Conservation (phyloP, 192 early-diverging fungal species). For the Podila clonocystis region DNA sequence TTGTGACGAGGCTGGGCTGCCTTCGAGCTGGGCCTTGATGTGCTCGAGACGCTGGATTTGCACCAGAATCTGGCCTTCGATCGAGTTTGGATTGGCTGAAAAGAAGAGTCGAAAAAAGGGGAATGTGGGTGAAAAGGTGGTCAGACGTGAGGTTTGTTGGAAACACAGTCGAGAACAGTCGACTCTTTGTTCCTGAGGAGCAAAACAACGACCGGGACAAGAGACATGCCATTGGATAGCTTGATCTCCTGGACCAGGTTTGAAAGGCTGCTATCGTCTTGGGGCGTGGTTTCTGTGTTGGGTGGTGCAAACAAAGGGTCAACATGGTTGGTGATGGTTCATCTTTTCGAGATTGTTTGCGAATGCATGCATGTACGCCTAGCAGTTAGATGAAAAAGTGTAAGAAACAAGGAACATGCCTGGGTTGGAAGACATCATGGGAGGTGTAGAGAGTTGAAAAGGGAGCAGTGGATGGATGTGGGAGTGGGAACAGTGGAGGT, state of each 20-base stretch:
- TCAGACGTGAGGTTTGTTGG: not conserved
- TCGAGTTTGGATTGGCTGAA: conserved; percentile 5
- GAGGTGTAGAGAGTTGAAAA: not conserved
- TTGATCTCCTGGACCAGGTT: conserved; percentile 34
- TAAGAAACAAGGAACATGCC: not conserved
- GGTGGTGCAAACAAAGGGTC: too few relatives aligned
- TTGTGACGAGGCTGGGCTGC: not conserved
- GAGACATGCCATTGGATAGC: conserved; percentile 10
- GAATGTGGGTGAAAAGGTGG: not conserved
- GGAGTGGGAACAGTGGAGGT: not conserved
- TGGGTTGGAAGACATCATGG: conserved; percentile 20
- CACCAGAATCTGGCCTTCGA: conserved; percentile 14
- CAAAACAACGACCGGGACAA: not conserved
- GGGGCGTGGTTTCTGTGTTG: conserved; percentile 14
- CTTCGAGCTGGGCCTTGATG: conserved; percentile 16
- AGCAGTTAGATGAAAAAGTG: too few relatives aligned
- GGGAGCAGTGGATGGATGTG: not conserved
- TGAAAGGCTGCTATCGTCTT: conserved; percentile 24
- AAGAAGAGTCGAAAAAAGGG: not conserved
- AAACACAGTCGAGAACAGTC: too few relatives aligned
- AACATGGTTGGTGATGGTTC: too few relatives aligned
- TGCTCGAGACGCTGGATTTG: conserved; percentile 21
- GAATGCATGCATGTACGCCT: too few relatives aligned
- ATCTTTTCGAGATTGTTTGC: too few relatives aligned
- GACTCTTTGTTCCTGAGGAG: too few relatives aligned